phyloP scores from a whole-genome alignment of 768 basidiomycete genomes.

The Dacryopinax primogenitus region DNA sequence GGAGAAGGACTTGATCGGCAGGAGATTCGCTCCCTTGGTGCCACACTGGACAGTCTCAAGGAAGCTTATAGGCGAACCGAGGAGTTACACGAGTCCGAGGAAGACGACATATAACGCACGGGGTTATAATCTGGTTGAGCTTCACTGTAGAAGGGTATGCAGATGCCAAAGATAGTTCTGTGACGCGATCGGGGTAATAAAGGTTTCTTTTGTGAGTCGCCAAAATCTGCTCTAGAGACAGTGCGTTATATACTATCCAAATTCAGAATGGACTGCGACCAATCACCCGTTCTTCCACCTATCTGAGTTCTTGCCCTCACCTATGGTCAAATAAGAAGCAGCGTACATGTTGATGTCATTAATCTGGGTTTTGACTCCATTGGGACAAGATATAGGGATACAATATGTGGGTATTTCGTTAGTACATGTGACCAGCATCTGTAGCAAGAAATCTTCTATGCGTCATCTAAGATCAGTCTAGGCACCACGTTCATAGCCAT shows the following conservation, averaged over 20 bases:
- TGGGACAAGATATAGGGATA: background rate
- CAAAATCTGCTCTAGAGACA: too few relatives aligned
- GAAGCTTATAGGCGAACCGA: background rate
- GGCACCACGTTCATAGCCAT: constrained; percentile 98
- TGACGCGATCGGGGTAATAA: too few relatives aligned
- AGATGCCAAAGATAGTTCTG: too few relatives aligned
- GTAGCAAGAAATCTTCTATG: constrained; percentile 6
- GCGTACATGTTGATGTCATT: too few relatives aligned
- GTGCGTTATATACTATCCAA: too few relatives aligned
- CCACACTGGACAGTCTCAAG: background rate
- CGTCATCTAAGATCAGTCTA: constrained; percentile 74
- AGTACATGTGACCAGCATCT: background rate
- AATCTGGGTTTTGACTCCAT: background rate
- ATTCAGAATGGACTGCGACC: too few relatives aligned
- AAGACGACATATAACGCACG: background rate
- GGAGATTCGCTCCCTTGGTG: background rate
- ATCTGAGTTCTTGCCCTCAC: too few relatives aligned
- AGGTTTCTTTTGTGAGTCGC: too few relatives aligned
- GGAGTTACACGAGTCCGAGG: background rate
- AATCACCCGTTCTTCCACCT: too few relatives aligned
- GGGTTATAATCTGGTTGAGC: too few relatives aligned
- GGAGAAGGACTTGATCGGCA: background rate
- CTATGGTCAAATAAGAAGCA: too few relatives aligned
- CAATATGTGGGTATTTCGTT: background rate
- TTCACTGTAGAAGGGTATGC: too few relatives aligned